Base-by-base conservation (phyloP, 768 basidiomycete genomes). In the Tulasnella sp. region DNA sequence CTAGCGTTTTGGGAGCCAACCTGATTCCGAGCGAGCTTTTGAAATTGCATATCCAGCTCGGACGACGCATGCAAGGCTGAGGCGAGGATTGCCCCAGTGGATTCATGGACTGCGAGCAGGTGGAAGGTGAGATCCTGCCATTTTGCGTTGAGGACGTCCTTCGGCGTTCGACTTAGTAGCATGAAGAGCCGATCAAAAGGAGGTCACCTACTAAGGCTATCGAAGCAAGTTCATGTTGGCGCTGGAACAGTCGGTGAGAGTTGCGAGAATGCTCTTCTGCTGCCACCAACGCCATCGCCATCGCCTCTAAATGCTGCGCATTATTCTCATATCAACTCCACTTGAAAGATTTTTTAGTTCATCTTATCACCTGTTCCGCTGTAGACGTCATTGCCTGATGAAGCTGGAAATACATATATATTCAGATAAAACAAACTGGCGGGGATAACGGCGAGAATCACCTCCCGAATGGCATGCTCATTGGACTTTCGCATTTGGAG, bases 1-100 rank as follows among this genome's bases (percentile, higher is more conserved):
- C 21, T 19, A 40, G 16, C n/a, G 84, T 21, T 39, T 39, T 18
- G n/a, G 44, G 14, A 36, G n/a, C n/a, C 21, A 27, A 74, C 38
- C 73, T 40, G 73, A 34, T 46, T 39, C 27, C 16, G 31, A 40
- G n/a, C 14, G 38, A 40, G 31, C 21, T 46, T 40, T 16, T n/a
- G 38, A n/a, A 40, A 40, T 38, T 74, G 73, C n/a, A n/a, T 31
- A 46, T 38, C 38, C 4, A 74, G 19, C 73, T 74, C 73, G 18
- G 73, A 74, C 34, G 73, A 74, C 21, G 73, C 38, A 21, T 31
- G 73, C 6, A 27, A 36, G 31, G 39, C 44, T 42, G 38, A 27
- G 2, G 31, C 73, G 31, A 74, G 38, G 39, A 42, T 16, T 46
- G 38, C 73, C 38, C 42, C 24, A 39, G 38, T 36, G 1, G 62